phyloP scores from a whole-genome alignment of 768 basidiomycete genomes.

The Suillus bovinus region DNA sequence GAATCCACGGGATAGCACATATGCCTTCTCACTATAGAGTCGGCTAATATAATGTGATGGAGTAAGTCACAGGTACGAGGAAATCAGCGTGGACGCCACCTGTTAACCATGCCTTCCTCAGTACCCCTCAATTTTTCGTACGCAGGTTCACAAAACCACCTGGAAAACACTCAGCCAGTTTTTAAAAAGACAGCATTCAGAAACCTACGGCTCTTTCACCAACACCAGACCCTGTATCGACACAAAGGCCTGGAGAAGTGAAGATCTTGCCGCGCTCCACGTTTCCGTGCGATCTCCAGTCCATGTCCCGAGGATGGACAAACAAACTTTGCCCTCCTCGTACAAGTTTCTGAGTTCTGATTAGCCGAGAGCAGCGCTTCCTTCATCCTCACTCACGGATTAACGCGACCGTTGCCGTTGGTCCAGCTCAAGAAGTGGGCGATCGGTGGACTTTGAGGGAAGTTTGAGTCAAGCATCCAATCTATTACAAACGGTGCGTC shows the following conservation, averaged over 20 bases:
- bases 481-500: constrained; percentile 96
- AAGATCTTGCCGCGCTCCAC: constrained; percentile 85
- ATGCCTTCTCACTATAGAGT: constrained; percentile 91
- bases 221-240: constrained; percentile 94
- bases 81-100: constrained; percentile 39
- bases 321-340: constrained; percentile 92
- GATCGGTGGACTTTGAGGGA: constrained; percentile 77
- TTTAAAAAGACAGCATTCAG: neutral
- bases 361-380: neutral
- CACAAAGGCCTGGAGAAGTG: constrained; percentile 87
- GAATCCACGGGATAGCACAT: constrained; percentile 86
- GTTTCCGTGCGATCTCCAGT: constrained; percentile 84
- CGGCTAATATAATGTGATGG: constrained; percentile 51
- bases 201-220: constrained; percentile 85
- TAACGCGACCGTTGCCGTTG: constrained; percentile 89
- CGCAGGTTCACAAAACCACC: constrained; percentile 91
- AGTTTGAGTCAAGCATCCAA: constrained; percentile 86
- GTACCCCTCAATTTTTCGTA: constrained; percentile 92
- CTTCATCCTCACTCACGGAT: constrained; percentile 61
- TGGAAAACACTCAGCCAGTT: constrained; percentile 29
- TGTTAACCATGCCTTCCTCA: constrained; percentile 86
- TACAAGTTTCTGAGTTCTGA: constrained; percentile 70
- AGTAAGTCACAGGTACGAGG: neutral
- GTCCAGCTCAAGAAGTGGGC: constrained; percentile 96
- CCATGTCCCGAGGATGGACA: constrained; percentile 93